Conservation (phyloP, 495 filamentous ascomycete species). For the Pyrenopolyporus hunteri region DNA sequence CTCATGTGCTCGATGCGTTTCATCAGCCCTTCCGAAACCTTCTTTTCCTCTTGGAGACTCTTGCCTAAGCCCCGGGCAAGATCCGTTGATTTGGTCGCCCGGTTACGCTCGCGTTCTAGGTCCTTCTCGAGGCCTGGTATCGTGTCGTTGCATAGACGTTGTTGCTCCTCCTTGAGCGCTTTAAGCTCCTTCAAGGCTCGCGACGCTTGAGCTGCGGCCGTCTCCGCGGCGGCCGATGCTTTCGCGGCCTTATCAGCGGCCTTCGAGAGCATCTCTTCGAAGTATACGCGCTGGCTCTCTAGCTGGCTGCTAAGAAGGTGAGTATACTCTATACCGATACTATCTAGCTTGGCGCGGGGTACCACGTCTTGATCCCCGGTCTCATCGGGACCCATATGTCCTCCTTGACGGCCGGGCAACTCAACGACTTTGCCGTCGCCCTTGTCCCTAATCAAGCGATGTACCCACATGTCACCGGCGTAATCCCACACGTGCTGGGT, state of each 20-base stretch:
- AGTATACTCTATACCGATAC: slow-evolving; percentile 90
- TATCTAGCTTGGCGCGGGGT: slow-evolving; percentile 88
- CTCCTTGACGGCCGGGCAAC: slow-evolving; percentile 59
- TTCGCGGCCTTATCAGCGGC: slow-evolving; percentile 88
- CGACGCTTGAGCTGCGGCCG: slow-evolving; percentile 61
- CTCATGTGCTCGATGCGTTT: slow-evolving; percentile 72
- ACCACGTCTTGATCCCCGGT: slow-evolving; percentile 69
- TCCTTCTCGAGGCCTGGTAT: slow-evolving; percentile 74
- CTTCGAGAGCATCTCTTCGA: slow-evolving; percentile 89
- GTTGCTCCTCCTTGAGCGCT: slow-evolving; percentile 60
- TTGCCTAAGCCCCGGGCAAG: slow-evolving; percentile 78
- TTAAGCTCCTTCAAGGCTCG: slow-evolving; percentile 57
- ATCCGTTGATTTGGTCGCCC: slow-evolving; percentile 71
- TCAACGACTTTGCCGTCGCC: slow-evolving; percentile 90
- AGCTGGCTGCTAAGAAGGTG: slow-evolving; percentile 90
- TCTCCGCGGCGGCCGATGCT: slow-evolving; percentile 68
- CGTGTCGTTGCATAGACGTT: slow-evolving; percentile 60
- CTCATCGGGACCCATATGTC: slow-evolving; percentile 28
- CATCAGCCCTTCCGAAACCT: slow-evolving; percentile 79
- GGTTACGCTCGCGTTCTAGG: slow-evolving; percentile 66
- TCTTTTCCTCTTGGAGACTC: slow-evolving; percentile 86
- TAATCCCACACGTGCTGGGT: slow-evolving; percentile 99
- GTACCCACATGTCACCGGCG: slow-evolving; percentile 90
- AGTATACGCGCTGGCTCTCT: slow-evolving; percentile 90
- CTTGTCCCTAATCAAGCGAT: slow-evolving; percentile 91